Conservation (phyloP, 1,284 basidiomycete genomes). For the Naganishia albida region DNA sequence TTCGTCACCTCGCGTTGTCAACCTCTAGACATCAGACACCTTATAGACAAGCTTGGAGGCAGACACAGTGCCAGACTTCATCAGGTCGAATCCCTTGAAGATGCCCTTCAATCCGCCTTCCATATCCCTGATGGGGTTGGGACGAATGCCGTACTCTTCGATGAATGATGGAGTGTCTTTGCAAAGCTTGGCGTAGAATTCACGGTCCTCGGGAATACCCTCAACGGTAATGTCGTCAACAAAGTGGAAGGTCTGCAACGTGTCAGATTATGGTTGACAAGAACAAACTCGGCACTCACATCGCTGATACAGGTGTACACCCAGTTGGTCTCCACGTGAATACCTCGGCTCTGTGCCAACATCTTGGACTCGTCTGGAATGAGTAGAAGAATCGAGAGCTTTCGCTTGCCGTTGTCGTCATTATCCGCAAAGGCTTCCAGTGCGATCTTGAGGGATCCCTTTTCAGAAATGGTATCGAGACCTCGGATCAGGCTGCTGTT, state of each 20-base stretch:
- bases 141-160: constrained; percentile 38
- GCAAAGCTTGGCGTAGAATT: constrained; percentile 40
- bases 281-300: constrained; percentile 6
- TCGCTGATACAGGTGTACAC: constrained; percentile 45
- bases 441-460: constrained; percentile 38
- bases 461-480: constrained; percentile 46
- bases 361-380: constrained; percentile 34
- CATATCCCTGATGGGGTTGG: constrained; percentile 39
- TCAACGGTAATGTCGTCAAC: constrained; percentile 37
- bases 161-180: constrained; percentile 38
- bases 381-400: constrained; percentile 41
- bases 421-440: constrained; percentile 39
- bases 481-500: constrained; percentile 41
- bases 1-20: background rate
- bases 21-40: constrained; percentile 23
- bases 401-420: constrained; percentile 35
- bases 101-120: constrained; percentile 40
- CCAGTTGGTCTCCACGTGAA: constrained; percentile 40
- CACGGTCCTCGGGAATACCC: constrained; percentile 36
- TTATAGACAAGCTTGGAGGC: constrained; percentile 42
- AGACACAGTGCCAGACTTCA: constrained; percentile 39
- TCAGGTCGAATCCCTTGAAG: constrained; percentile 36
- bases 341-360: constrained; percentile 33
- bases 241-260: constrained; percentile 40
- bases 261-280: background rate